Base-by-base conservation (phyloP, 2,329 filamentous ascomycete genomes). In the Alternaria solani region DNA sequence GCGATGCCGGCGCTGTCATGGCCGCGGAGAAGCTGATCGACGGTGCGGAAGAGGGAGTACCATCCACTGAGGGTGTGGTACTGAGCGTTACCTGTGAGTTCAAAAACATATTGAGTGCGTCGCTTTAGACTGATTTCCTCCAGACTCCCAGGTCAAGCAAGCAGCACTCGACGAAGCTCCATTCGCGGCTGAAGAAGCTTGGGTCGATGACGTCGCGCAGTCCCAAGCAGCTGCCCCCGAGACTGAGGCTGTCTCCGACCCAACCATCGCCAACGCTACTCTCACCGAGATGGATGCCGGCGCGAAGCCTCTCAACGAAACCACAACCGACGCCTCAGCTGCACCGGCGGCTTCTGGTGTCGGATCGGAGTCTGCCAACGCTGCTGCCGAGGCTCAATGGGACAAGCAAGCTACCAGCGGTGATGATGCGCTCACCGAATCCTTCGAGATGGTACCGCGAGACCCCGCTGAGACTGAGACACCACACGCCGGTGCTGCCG, bases 21-120 rank as follows among this genome's bases (percentile, higher is more conserved):
- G 87, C 90, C 57, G 93, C 93, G 81, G 80, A 92, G 73, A 93
- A 91, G 82, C 84, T 96, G 59, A 90, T 93, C 56, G 84, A 92
- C 59, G 91, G 91, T 34, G 84, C 87, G 26, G 84, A 88, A 14
- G 91, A 94, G 65, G 83, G 83, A 60, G 88, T 91, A 2, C 80
- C 82, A 65, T 89, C 87, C 66, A 89, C 91, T 28, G 83, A 84
- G 51, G 89, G 89, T 57, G 87, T 90, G 34, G 77, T 84, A 63
- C 84, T 93, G 25, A 80, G 87, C 67, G 88, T 91, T 26, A 92
- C 89, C 39, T 95, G 92, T 94, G 83, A 78, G 89, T 82, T 38
- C 57, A 11, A 12, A 3, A 30, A 25, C 7, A 6, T 14, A 42
- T 5, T 6, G 7, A 20, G 20, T 23, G 7, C 26, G n/a, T 9